Base-by-base conservation (phyloP, 176 grass and related monocot genomes). In the Melocanna baccifera region DNA sequence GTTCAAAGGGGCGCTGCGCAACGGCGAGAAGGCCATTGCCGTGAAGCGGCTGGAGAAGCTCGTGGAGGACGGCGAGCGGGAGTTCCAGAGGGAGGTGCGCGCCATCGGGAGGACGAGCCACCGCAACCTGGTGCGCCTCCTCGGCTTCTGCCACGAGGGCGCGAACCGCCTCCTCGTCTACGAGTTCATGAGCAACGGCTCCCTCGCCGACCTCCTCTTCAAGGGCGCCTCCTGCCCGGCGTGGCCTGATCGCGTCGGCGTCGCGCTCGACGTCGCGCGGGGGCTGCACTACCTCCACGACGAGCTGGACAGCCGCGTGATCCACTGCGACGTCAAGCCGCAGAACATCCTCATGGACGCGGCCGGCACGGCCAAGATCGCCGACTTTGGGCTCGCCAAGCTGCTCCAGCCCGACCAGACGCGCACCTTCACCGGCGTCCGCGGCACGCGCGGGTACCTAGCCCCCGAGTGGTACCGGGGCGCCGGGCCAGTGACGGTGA, bases 11-110 rank as follows among this genome's bases (percentile, higher is more conserved):
- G 34, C 86, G 26, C 68, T 94, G 43, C 29, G 19, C 23, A 7
- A 12, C n/a, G 77, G 41, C 36, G 69, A 82, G 48, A 89, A 51
- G 63, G 47, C n/a, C 45, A 41, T 94, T 9, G 92, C 90, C 26
- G 92, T 94, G 64, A 94, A 94, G 82, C 86, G 83, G 77, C 77
- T 94, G 37, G 90, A 87, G 69, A 79, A 78, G 82, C 45, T 85
- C 6, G 87, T 86, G 45, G 30, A 92, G 48, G 81, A 89, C 0
- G 87, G 92, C 22, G 86, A 81, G 84, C 71, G 53, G 3, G 92
- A 94, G 80, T 94, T 94, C 85, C 89, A 82, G 72, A 78, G 89
- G 8, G 92, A 94, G 84, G 91, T 94, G 65, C 84, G 84, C 23
- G 85, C 91, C 85, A 94, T 94, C 90, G 87, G 92, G 25, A 74